These are phyloP conservation scores for Apostasia shenzhenica DNA, from an alignment of 106 monocot species.

Conservation along the genomic window DNA sequence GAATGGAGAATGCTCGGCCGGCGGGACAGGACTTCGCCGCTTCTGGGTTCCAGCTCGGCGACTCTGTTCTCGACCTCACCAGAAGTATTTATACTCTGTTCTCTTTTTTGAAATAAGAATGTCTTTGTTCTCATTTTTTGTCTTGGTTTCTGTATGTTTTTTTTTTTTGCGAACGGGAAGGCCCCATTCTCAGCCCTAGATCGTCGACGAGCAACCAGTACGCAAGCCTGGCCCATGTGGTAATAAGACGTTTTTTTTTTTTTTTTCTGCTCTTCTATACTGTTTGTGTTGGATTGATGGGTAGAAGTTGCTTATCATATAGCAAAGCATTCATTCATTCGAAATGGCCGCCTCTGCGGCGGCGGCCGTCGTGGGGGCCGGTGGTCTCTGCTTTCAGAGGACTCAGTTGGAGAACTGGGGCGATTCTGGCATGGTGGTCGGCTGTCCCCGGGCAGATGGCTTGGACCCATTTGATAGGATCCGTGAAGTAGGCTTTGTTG, in stretches of 20 bases:
- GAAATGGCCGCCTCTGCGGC: slow-evolving; percentile 18
- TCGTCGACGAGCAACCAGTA: slow-evolving; percentile 34
- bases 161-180: slow-evolving; percentile 18
- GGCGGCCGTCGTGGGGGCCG: slow-evolving; percentile 5
- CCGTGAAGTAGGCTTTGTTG: slow-evolving; percentile 7
- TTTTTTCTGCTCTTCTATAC: background rate
- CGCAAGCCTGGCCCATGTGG: slow-evolving; percentile 31
- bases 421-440: slow-evolving; percentile 46
- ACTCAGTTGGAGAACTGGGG: slow-evolving; percentile 62
- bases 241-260: slow-evolving; percentile 5
- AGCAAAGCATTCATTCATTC: slow-evolving; percentile 24
- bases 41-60: slow-evolving; percentile 48
- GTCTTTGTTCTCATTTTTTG: background rate
- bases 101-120: background rate
- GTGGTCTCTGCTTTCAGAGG: slow-evolving; percentile 21
- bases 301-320: background rate
- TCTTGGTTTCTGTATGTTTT: background rate
- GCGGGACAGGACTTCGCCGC: slow-evolving; percentile 14
- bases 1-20: slow-evolving; percentile 10
- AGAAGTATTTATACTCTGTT: slow-evolving; percentile 23
- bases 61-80: slow-evolving; percentile 45
- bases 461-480: slow-evolving; percentile 28
- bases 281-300: background rate
- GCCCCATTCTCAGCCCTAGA: slow-evolving; percentile 60
- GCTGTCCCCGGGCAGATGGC: slow-evolving; percentile 50